Conservation (phyloP, 306 rosid genomes). For the Delonix regia region DNA sequence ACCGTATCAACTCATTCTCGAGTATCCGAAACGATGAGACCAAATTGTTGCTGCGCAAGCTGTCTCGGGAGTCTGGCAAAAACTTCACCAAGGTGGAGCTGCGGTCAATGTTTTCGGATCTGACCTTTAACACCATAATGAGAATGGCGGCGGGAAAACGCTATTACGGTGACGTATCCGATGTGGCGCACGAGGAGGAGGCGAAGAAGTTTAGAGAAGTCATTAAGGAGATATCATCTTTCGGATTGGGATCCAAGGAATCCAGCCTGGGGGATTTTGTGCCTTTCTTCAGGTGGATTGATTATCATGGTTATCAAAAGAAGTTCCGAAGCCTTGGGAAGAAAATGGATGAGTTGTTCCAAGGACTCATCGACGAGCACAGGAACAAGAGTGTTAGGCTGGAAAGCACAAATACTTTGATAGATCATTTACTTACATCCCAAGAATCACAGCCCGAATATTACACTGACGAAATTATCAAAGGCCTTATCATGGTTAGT, state of each 20-base stretch:
- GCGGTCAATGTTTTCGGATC: conserved; percentile 39
- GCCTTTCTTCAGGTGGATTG: conserved; percentile 51
- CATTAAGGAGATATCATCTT: conserved; percentile 25
- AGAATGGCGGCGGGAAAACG: conserved; percentile 77
- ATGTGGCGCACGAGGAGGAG: conserved; percentile 42
- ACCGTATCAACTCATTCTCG: conserved; percentile 49
- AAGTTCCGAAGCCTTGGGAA: conserved; percentile 33
- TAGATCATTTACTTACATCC: conserved; percentile 51
- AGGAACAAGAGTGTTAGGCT: conserved; percentile 30
- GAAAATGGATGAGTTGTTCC: conserved; percentile 46
- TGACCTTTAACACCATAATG: conserved; percentile 64
- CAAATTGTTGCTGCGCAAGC: conserved; percentile 39
- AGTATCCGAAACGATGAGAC: conserved; percentile 53
- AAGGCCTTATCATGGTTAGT: conserved; percentile 63
- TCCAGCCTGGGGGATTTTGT: conserved; percentile 45
- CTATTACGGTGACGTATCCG: conserved; percentile 49
- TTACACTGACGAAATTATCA: conserved; percentile 65
- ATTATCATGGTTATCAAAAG: conserved; percentile 18
- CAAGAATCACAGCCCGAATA: conserved; percentile 58
- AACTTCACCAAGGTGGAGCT: conserved; percentile 47
- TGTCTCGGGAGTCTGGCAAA: not conserved
- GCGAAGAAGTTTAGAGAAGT: conserved; percentile 48
- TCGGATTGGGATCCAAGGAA: conserved; percentile 29
- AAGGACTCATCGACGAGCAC: conserved; percentile 64
- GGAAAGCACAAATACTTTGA: conserved; percentile 47